Conservation (phyloP, 257 asterid species). For the Knoxia roxburghii region DNA sequence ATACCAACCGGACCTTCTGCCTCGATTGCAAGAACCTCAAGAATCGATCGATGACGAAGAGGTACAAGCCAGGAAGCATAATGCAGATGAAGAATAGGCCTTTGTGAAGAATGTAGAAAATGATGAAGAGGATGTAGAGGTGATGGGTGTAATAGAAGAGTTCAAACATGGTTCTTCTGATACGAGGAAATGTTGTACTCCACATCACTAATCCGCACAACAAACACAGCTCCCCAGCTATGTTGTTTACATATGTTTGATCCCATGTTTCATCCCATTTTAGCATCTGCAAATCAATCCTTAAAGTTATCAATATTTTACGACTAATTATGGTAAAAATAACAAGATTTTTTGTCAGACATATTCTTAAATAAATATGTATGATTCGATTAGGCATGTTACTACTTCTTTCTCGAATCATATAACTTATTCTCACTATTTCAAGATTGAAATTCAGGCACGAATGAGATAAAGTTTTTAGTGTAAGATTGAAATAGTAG, state of each 20-base stretch:
- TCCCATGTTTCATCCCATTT: constrained; percentile 68
- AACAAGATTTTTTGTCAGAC: no score
- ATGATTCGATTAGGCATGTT: no score
- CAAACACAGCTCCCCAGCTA: constrained; percentile 80
- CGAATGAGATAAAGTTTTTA: no score
- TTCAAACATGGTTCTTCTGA: constrained; percentile 77
- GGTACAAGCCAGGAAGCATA: constrained; percentile 89
- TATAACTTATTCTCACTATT: no score
- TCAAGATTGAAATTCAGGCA: no score
- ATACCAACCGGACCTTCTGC: constrained; percentile 44
- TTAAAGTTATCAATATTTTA: no score
- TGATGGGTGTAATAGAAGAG: constrained; percentile 75
- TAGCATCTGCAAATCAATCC: constrained; percentile 39
- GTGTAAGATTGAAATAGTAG: no score
- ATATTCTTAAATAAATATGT: no score
- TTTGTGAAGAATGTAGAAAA: constrained; percentile 67
- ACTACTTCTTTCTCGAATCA: no score
- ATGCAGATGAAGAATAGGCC: constrained; percentile 83
- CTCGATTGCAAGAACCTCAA: constrained; percentile 77
- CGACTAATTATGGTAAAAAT: no score
- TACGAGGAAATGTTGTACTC: constrained; percentile 58
- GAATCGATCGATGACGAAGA: constrained; percentile 75
- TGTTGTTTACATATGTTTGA: constrained; percentile 56
- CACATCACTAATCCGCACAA: constrained; percentile 62
- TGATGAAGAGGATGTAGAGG: constrained; percentile 77